phyloP scores from a whole-genome alignment of 2,329 filamentous ascomycete genomes.

The Colletotrichum caudatum region DNA sequence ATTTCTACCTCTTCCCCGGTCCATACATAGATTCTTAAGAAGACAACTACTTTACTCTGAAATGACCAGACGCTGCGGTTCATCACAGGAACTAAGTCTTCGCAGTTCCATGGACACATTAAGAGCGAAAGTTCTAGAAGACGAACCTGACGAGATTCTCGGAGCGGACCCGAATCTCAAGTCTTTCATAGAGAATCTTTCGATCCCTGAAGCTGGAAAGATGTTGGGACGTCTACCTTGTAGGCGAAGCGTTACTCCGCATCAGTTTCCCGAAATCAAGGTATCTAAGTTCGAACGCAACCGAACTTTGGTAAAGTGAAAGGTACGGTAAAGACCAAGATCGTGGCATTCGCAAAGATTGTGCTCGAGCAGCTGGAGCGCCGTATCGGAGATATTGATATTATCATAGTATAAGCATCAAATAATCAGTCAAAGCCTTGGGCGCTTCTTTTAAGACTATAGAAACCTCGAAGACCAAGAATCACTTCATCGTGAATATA shows the following conservation, averaged over 20 bases:
- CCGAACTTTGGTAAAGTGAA: neutral
- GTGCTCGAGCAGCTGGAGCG: no score
- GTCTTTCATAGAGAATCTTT: slow-evolving; percentile 46
- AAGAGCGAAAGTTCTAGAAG: slow-evolving; percentile 46
- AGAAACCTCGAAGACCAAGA: neutral
- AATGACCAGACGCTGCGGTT: no score
- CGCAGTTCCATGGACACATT: no score
- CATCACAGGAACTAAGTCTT: no score
- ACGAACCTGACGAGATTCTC: slow-evolving; percentile 53
- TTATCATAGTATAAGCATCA: no score
- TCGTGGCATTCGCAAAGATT: no score
- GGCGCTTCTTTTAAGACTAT: neutral
- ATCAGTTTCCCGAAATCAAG: no score
- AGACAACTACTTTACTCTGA: no score
- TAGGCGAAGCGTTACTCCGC: neutral
- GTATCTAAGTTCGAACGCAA: neutral
- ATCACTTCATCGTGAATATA: neutral
- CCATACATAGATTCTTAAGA: no score
- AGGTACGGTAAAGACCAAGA: no score
- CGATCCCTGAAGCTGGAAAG: slow-evolving; percentile 46
- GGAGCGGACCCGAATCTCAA: slow-evolving; percentile 46
- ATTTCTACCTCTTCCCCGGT: no score
- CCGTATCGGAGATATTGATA: no score
- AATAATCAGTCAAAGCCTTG: neutral
- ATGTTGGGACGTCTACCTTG: slow-evolving; percentile 49